These are phyloP conservation scores for Schwanniomyces etchellsii DNA, from an alignment of 1,139 yeast species.

Conservation along the genomic window DNA sequence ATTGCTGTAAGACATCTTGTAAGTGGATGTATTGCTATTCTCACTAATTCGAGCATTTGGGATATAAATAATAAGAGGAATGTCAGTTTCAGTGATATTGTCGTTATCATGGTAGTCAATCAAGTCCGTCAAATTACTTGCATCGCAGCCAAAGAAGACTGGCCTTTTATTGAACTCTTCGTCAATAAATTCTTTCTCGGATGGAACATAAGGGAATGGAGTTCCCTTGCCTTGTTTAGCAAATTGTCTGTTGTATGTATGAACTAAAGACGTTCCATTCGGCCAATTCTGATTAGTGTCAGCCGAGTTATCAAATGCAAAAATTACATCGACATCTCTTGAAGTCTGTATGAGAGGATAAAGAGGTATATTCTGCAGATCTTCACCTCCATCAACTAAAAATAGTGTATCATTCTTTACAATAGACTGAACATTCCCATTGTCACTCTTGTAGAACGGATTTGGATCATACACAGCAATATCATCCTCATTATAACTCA, in stretches of 20 bases:
- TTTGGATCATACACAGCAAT: slow-evolving; percentile 38
- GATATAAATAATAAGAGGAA: slow-evolving; percentile 36
- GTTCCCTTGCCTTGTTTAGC: slow-evolving; percentile 33
- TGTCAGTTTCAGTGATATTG: slow-evolving; percentile 23
- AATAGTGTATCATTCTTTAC: slow-evolving; percentile 38
- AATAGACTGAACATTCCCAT: slow-evolving; percentile 16
- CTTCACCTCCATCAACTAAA: slow-evolving; percentile 91
- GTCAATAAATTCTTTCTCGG: slow-evolving; percentile 21
- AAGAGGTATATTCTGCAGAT: slow-evolving; percentile 71
- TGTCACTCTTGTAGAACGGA: slow-evolving; percentile 26
- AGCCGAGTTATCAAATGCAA: slow-evolving; percentile 84
- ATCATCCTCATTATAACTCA: slow-evolving; percentile 26
- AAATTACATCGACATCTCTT: slow-evolving; percentile 70
- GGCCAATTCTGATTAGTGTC: slow-evolving; percentile 72
- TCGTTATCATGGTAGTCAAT: slow-evolving; percentile 22
- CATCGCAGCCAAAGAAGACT: slow-evolving; percentile 39
- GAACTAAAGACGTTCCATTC: slow-evolving; percentile 63
- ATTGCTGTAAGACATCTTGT: slow-evolving; percentile 32
- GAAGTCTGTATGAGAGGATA: slow-evolving; percentile 68
- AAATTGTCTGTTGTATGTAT: slow-evolving; percentile 49
- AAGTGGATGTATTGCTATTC: slow-evolving; percentile 34
- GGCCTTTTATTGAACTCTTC: slow-evolving; percentile 26
- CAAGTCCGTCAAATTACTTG: slow-evolving; percentile 22
- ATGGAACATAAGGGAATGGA: slow-evolving; percentile 39
- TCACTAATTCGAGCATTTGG: slow-evolving; percentile 29